Evolutionary conservation across 192 early-diverging fungal genomes (phyloP), one percentile per base, ranked within the genome.

Genomic region (Thamnidium elegans): DNA sequence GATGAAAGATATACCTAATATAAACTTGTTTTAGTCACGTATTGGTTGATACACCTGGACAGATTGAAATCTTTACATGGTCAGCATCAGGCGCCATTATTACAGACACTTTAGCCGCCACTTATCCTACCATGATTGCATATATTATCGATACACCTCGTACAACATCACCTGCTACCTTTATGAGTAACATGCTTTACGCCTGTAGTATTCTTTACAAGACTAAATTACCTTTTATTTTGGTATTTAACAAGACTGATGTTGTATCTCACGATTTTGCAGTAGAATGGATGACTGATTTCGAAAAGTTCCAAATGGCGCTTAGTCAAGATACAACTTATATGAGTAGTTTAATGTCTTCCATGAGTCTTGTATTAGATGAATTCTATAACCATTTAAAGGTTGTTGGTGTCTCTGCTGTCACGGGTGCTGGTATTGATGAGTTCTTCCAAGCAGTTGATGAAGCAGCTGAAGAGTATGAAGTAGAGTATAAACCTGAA

Each of bases 41-140:
- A 47, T 72, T 94, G 21, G 80, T 93, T 46, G 96, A 99, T 73
- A 99, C 96, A 13, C 96, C 96, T 42, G 96, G 96, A 13, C 96
- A 99, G 75, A 99, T 99, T 68, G 96, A 99, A 78, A 96, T 97
- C 62, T 99, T 99, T 72, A 99, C 96, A 15, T 99, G 96, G 96
- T 95, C 93, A 46, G 96, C 96, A 7, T 92, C 91, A 19, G 96
- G 96, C 11, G 79, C 91, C 34, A 97, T 99, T 65, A 97, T 99
- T 66, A 97, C 94, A 2, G 94, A 95, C 63, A 89, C 94, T 0
- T 71, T 99, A 51, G 93, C 96, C 0, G 88, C 95, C 2, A 85
- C 90, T 11, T 92, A 94, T 71, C 96, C 96, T 9, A 94, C 94
- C 5, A 89, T 93, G 51, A 78, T 97, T 3, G 90, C 89, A 2